A percentile compares a stretch with the other conserved stretches of the same genome.
These are phyloP conservation scores for Stipa capillata DNA, from an alignment of 176 grass and related monocot genomes.

Conservation along the genomic window DNA sequence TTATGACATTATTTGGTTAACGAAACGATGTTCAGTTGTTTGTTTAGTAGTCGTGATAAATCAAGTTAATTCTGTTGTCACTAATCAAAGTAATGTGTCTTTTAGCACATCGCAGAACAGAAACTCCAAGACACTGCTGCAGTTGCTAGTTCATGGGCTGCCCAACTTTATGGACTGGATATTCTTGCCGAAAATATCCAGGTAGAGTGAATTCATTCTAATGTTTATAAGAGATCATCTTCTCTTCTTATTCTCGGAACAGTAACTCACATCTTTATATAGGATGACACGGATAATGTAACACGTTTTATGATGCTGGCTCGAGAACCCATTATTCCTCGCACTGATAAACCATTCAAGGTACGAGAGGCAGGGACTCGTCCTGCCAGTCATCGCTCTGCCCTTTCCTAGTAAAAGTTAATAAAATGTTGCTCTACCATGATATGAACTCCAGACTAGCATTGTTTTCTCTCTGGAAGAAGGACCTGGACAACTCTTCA, in stretches of 20 bases:
- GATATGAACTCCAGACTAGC: conserved; percentile 45
- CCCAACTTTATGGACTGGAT: conserved; percentile 72
- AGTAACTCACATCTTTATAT: neutral
- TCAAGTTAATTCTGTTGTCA: neutral
- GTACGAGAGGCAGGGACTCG: conserved; percentile 4
- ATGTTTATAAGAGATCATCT: neutral
- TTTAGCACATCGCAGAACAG: conserved; percentile 52
- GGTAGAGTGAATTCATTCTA: conserved; percentile 28
- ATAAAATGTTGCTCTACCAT: neutral
- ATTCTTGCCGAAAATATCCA: conserved; percentile 47
- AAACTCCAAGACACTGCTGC: conserved; percentile 64
- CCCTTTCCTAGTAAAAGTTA: neutral
- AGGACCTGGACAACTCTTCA: conserved; percentile 82
- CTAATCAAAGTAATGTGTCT: conserved; percentile 12
- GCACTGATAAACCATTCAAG: conserved; percentile 74
- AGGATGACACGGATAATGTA: conserved; percentile 82
- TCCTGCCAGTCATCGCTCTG: neutral
- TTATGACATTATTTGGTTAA: neutral
- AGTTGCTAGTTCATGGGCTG: conserved; percentile 75
- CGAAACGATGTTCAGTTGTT: neutral
- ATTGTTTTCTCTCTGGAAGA: conserved; percentile 97
- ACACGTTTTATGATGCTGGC: conserved; percentile 83
- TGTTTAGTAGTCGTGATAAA: neutral
- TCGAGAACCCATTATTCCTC: conserved; percentile 75
- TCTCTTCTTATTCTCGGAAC: neutral